Base-by-base conservation (phyloP, 164 flowering plant genomes). In the Taxillus chinensis region DNA sequence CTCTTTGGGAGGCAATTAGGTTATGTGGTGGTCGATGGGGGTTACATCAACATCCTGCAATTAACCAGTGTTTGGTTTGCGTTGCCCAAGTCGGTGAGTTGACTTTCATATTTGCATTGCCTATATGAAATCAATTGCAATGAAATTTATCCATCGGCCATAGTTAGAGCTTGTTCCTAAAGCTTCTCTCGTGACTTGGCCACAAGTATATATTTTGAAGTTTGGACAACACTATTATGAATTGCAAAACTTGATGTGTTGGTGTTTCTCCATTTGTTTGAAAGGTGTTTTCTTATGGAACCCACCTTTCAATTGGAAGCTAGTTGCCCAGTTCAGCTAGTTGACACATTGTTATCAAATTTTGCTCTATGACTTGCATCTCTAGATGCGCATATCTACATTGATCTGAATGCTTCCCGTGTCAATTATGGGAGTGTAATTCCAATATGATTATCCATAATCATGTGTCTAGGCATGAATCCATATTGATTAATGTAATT, bases 1-100 rank as follows among this genome's bases (percentile, higher is more conserved):
- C 77, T 39, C 71, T 86, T 37, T 86, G 95, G 95, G 97, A 90
- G 40, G 40, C 70, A 48, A 75, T 90, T 65, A 82, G 73, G 62
- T 73, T 72, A 64, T 72, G 72, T 49, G 62, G 76, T 62, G 79
- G 75, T 8, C 73, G 60, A 39, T 88, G 86, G 91, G 73, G 71
- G 12, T 66, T 75, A 63, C 86, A 85, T 39, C 63, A 59, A 11
- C 75, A 77, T 45, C 87, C 91, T 8, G 16, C 66, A 3, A 3
- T 74, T 58, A 77, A 72, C 59, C 78, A 65, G 53, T 45, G 65
- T 62, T 66, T 85, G 70, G 41, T 86, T 70, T 82, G 82, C 8
- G 7, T 70, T 58, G 77, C 72, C 8, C 97, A 86, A 66, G 79
- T 80, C 68, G 91, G 97, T 90, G 53, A 78, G 86, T 62, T 50